A percentile compares a stretch with the other conserved stretches of the same genome.
phyloP scores from a whole-genome alignment of 2,329 filamentous ascomycete genomes.

The Simplicillium aogashimaense region DNA sequence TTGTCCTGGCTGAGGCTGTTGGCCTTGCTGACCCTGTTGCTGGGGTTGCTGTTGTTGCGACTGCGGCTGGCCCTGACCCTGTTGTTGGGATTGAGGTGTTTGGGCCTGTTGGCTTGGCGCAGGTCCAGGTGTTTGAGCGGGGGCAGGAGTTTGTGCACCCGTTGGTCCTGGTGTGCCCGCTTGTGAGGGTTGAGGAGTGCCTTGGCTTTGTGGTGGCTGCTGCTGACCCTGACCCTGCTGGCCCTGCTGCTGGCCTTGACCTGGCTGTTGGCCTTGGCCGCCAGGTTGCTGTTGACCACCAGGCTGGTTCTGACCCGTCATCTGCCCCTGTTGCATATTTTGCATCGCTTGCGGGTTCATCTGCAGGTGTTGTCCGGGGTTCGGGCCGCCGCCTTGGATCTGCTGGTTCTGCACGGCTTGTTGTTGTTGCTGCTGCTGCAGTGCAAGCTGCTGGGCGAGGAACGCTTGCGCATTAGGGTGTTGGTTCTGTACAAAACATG shows the following conservation, averaged over 20 bases:
- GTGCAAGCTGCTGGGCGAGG: slow-evolving; percentile 34
- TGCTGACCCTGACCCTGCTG: slow-evolving; percentile 21
- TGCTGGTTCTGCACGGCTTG: slow-evolving; percentile 21
- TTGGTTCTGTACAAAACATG: slow-evolving; percentile 6
- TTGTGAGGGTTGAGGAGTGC: no score
- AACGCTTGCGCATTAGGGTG: slow-evolving; percentile 16
- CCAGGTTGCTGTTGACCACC: slow-evolving; percentile 8
- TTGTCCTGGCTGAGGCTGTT: slow-evolving; percentile 25
- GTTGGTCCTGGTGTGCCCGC: no score
- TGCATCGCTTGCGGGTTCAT: slow-evolving; percentile 38
- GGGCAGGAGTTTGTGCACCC: no score
- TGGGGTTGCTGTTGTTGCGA: slow-evolving; percentile 3
- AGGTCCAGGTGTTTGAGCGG: no score
- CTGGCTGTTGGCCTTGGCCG: slow-evolving; percentile 19
- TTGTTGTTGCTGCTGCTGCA: slow-evolving; percentile 29
- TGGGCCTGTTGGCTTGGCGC: slow-evolving; percentile 4
- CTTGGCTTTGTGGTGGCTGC: slow-evolving; percentile 19
- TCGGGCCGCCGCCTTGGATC: slow-evolving; percentile 28
- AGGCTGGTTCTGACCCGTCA: slow-evolving; percentile 22
- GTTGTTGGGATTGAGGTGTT: slow-evolving; percentile 15
- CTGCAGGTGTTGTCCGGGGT: slow-evolving; percentile 35
- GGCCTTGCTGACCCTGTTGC: slow-evolving; percentile 15
- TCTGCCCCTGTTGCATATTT: slow-evolving; percentile 30
- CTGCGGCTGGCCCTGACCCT: slow-evolving; percentile 23
- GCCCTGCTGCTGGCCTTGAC: slow-evolving; percentile 9